phyloP scores from a whole-genome alignment of 2,329 filamentous ascomycete genomes.

The Diaporthe citriasiana region DNA sequence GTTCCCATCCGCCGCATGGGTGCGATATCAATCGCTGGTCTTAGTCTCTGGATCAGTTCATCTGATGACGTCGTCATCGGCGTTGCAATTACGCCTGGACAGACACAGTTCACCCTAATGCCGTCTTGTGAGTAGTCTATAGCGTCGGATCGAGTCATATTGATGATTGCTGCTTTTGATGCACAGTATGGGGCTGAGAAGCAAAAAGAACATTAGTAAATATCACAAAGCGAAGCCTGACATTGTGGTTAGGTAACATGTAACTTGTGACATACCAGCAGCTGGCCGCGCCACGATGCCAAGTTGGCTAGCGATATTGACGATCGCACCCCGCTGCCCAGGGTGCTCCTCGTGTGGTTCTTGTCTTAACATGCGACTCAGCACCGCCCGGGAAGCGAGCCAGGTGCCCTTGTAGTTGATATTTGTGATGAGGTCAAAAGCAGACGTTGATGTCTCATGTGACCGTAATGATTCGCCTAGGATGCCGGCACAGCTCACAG shows the following conservation, averaged over 20 bases:
- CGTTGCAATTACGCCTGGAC: conserved; percentile 61
- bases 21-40: conserved; percentile 59
- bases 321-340: conserved; percentile 61
- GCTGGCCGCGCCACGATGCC: conserved; percentile 62
- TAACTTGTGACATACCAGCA: conserved; percentile 58
- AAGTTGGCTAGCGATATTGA: conserved; percentile 67
- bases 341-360: conserved; percentile 57
- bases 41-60: conserved; percentile 56
- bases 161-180: conserved; percentile 71
- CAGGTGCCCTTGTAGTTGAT: conserved; percentile 69
- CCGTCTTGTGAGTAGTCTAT: conserved; percentile 66
- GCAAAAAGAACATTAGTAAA: not conserved
- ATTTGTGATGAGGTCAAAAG: conserved; percentile 67
- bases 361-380: conserved; percentile 62
- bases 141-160: conserved; percentile 68
- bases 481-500: conserved; percentile 69
- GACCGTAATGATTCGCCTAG: conserved; percentile 58
- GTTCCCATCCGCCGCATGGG: conserved; percentile 66
- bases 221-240: not conserved
- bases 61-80: conserved; percentile 59
- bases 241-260: not conserved
- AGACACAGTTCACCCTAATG: conserved; percentile 56
- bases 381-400: conserved; percentile 60
- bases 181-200: conserved; percentile 66
- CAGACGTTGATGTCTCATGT: conserved; percentile 60